phyloP scores from a whole-genome alignment of 306 rosid species.

The Rubus idaeus region DNA sequence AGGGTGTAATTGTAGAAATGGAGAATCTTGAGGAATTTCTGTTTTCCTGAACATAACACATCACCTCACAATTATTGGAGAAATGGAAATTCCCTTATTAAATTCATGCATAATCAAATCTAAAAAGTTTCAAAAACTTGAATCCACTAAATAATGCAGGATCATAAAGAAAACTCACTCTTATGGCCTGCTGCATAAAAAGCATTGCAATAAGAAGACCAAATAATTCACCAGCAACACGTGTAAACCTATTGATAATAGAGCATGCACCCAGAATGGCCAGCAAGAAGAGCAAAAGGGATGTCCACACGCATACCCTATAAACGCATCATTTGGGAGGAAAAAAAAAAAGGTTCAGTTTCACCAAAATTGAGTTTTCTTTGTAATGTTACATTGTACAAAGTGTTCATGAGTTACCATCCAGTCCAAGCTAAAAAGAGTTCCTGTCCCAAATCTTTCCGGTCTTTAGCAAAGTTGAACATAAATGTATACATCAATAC shows the following conservation, averaged over 20 bases:
- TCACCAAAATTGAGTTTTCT: conserved; percentile 19
- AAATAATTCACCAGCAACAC: conserved; percentile 91
- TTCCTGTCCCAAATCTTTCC: conserved; percentile 83
- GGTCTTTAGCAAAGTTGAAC: conserved; percentile 83
- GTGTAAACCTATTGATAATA: conserved; percentile 88
- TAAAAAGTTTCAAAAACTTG: neutral
- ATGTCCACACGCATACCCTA: conserved; percentile 97
- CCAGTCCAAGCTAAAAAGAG: conserved; percentile 91
- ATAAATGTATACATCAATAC: conserved; percentile 93
- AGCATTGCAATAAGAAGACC: conserved; percentile 94
- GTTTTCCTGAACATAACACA: conserved; percentile 4
- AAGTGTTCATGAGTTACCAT: conserved; percentile 59
- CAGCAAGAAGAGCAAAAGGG: conserved; percentile 80
- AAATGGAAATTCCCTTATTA: conserved; percentile 2
- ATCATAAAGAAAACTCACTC: conserved; percentile 47
- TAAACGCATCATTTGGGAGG: conserved; percentile 15
- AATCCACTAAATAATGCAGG: neutral
- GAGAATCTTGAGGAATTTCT: no score
- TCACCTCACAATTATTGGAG: conserved; percentile 4
- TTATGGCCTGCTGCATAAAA: conserved; percentile 96
- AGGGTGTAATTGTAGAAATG: no score
- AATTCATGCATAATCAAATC: neutral
- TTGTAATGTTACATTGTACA: neutral
- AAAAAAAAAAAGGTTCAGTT: conserved; percentile 23
- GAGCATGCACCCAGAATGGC: conserved; percentile 93